phyloP scores from a whole-genome alignment of 2,329 filamentous ascomycete species.

The Didymella pomorum region DNA sequence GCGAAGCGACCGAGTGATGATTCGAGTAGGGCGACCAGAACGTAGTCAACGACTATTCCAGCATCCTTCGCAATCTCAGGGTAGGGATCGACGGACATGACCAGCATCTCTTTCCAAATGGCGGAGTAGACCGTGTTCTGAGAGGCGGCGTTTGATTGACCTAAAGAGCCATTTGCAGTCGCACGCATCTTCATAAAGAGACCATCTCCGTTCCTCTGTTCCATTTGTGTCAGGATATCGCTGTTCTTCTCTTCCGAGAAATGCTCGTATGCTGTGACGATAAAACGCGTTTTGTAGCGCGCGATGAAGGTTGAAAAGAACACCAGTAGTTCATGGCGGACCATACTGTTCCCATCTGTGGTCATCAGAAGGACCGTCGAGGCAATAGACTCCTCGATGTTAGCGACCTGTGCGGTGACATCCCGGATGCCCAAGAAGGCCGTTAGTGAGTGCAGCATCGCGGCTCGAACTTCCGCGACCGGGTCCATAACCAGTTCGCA shows the following conservation, averaged over 20 bases:
- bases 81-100: slow-evolving; percentile 92
- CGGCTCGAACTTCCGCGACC: slow-evolving; percentile 89
- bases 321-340: slow-evolving; percentile 89
- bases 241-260: slow-evolving; percentile 75
- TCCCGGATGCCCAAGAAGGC: slow-evolving; percentile 95
- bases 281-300: slow-evolving; percentile 89
- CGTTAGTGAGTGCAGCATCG: slow-evolving; percentile 92
- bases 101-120: slow-evolving; percentile 91
- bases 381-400: slow-evolving; percentile 89
- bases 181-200: slow-evolving; percentile 43
- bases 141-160: slow-evolving; percentile 56
- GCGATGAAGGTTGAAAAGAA: slow-evolving; percentile 93
- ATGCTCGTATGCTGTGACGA: slow-evolving; percentile 92
- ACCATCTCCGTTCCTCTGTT: slow-evolving; percentile 39
- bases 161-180: slow-evolving; percentile 17
- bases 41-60: slow-evolving; percentile 82
- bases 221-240: slow-evolving; percentile 25
- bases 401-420: slow-evolving; percentile 86
- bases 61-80: slow-evolving; percentile 90
- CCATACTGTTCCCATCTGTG: slow-evolving; percentile 91
- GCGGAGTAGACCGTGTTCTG: slow-evolving; percentile 91
- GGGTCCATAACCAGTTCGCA: slow-evolving; percentile 83
- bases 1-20: slow-evolving; percentile 77
- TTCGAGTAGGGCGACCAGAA: slow-evolving; percentile 78
- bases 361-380: slow-evolving; percentile 90